Base-by-base conservation (phyloP, 352 stramenopile species). In the Nothophytophthora sp. region DNA sequence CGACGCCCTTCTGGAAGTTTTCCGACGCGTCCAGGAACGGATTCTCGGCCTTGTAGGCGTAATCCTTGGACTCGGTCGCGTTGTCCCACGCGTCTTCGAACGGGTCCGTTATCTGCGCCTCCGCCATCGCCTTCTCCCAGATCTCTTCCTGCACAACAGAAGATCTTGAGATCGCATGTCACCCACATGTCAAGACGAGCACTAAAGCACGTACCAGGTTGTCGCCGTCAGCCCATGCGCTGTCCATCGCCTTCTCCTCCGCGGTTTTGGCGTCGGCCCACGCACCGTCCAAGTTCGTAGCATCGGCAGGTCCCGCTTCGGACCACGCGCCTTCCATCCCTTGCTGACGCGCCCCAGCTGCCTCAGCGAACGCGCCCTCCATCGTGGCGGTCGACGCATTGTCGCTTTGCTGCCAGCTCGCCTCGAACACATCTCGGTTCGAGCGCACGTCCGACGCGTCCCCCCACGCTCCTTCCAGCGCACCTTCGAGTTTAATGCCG, bases 71-170 rank as follows among this genome's bases (percentile, higher is more conserved):
- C 13, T 71, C 48, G 20, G 68, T 67, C 18, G 59, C 57, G 13
- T 67, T 76, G 45, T 87, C 73, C 78, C 79, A 92, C 10, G 75
- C 76, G 19, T 92, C 82, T 56, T 93, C 80, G 37, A 93, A 93
- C 40, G 82, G 78, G 46, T 95, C 85, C 5, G 77, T 73, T 18
- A 72, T 71, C 22, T 80, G 54, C 13, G 78, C 78, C 11, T 92
- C 79, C 4, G 76, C 68, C 70, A 90, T 86, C 18, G 81, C 79
- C 39, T 92, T 92, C 45, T 86, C 77, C 81, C 81, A 92, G 19
- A 90, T 77, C 37, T 70, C 66, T 46, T 88, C 81, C 73, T 89
- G 33, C 18, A 48, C 3, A 16, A 55, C 25, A n/a, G n/a, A n/a
- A n/a, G n/a, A n/a, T n/a, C n/a, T n/a, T n/a, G 28, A 16, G 19